phyloP scores from a whole-genome alignment of 2,329 filamentous ascomycete genomes.

The Talaromyces amestolkiae region DNA sequence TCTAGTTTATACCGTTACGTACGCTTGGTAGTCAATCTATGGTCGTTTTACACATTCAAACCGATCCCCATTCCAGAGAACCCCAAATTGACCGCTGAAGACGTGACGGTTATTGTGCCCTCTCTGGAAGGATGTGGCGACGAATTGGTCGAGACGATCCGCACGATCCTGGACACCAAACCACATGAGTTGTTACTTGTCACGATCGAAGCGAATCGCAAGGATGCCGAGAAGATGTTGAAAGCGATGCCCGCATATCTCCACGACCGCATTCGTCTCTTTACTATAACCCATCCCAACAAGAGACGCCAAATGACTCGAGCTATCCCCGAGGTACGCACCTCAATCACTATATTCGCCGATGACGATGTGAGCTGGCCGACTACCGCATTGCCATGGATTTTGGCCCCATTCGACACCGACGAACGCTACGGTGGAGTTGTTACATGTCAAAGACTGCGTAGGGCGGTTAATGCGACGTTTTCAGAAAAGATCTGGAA shows the following conservation, averaged over 20 bases:
- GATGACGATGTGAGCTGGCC: constrained; percentile 97
- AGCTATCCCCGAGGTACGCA: constrained; percentile 80
- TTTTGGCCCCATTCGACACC: constrained; percentile 88
- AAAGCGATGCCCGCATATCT: constrained; percentile 51
- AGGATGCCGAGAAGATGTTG: constrained; percentile 64
- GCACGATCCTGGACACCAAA: constrained; percentile 53
- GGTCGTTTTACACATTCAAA: constrained; percentile 83
- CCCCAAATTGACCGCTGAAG: constrained; percentile 72
- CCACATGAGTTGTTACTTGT: constrained; percentile 75
- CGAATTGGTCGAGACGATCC: constrained; percentile 76
- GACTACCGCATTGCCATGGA: constrained; percentile 79
- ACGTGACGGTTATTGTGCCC: constrained; percentile 92
- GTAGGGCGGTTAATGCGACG: constrained; percentile 62
- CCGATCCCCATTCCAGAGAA: constrained; percentile 78
- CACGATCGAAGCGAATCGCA: constrained; percentile 76
- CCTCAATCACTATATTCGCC: constrained; percentile 83
- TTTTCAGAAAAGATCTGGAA: constrained; percentile 69
- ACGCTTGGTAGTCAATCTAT: constrained; percentile 77
- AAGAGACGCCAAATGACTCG: constrained; percentile 92
- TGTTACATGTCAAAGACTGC: constrained; percentile 84
- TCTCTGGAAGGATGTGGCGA: constrained; percentile 86
- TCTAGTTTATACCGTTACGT: constrained; percentile 81
- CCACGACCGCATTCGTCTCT: constrained; percentile 67
- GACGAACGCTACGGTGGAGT: constrained; percentile 75
- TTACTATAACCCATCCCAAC: constrained; percentile 81